A percentile compares a stretch with the other conserved stretches of the same genome.
These are phyloP conservation scores for Lachnellula occidentalis DNA, from an alignment of 2,329 filamentous ascomycete species.

Conservation along the genomic window DNA sequence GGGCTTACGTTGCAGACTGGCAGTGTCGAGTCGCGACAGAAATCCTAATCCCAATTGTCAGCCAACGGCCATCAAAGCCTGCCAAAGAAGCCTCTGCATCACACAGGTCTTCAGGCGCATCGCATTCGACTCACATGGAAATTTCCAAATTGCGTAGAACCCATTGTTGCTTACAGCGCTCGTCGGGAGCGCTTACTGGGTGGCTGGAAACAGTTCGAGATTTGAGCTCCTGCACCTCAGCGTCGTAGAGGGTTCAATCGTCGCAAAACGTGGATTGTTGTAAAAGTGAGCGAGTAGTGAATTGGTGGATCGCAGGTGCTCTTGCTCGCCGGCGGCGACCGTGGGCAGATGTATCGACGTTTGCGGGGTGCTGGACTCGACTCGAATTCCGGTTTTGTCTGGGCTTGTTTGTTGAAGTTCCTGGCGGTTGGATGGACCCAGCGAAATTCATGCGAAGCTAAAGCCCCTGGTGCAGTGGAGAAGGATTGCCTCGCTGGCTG, in stretches of 20 bases:
- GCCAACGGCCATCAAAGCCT: background rate
- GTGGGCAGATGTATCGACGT: too few relatives aligned
- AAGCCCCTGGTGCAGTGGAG: too few relatives aligned
- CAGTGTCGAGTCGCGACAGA: conserved; percentile 78
- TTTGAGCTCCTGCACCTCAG: background rate
- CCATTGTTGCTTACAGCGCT: conserved; percentile 18
- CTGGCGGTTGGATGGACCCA: too few relatives aligned
- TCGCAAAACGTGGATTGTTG: background rate
- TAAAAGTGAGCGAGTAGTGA: background rate
- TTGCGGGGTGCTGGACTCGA: too few relatives aligned
- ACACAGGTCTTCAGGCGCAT: conserved; percentile 9
- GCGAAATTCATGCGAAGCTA: too few relatives aligned
- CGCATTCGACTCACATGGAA: conserved; percentile 42
- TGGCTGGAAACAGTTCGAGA: conserved; percentile 1
- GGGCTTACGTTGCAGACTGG: conserved; percentile 76
- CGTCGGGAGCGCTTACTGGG: background rate
- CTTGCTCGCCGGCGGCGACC: too few relatives aligned
- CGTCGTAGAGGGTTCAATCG: background rate
- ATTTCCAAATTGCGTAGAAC: conserved; percentile 46
- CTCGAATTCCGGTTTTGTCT: too few relatives aligned
- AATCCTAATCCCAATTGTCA: conserved; percentile 48
- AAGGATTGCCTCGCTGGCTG: too few relatives aligned
- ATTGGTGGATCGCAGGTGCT: background rate
- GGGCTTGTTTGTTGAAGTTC: too few relatives aligned
- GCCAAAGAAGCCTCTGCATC: background rate